Conservation (phyloP, 2,329 filamentous ascomycete species). For the Mycogone perniciosa region DNA sequence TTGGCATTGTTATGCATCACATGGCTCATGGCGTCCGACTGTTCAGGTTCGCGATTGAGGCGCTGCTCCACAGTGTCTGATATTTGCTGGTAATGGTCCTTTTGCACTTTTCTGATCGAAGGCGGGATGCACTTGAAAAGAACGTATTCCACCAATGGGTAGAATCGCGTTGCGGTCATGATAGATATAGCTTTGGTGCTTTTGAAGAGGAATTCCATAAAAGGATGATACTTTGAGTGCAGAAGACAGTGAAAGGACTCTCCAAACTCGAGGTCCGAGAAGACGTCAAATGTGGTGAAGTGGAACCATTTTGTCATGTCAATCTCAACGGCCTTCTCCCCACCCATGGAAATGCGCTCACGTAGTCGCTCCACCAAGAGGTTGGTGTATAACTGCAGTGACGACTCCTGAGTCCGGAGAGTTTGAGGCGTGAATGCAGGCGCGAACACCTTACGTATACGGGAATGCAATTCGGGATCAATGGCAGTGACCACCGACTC, state of each 20-base stretch:
- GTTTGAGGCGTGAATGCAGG: conserved; percentile 12
- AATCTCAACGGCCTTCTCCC: conserved; percentile 13
- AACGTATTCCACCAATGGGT: conserved; percentile 3
- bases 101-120: background rate
- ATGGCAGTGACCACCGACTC: conserved; percentile 23
- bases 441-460: conserved; percentile 11
- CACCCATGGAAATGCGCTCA: conserved; percentile 8
- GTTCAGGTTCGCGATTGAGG: conserved; percentile 18
- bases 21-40: conserved; percentile 23
- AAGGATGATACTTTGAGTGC: conserved; percentile 12
- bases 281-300: conserved; percentile 24
- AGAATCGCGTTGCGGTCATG: conserved; percentile 4
- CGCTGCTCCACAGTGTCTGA: conserved; percentile 20
- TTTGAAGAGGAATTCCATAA: conserved; percentile 11
- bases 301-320: conserved; percentile 21
- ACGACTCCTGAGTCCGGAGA: conserved; percentile 23
- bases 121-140: conserved; percentile 6
- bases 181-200: conserved; percentile 7
- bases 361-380: conserved; percentile 19
- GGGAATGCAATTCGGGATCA: conserved; percentile 18
- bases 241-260: conserved; percentile 16
- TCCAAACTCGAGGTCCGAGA: conserved; percentile 17
- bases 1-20: conserved; percentile 25
- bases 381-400: conserved; percentile 22
- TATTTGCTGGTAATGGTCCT: conserved; percentile 13